Evolutionary conservation across 2,329 filamentous ascomycete genomes (phyloP).

Genomic region (Aureobasidium vineae): DNA sequence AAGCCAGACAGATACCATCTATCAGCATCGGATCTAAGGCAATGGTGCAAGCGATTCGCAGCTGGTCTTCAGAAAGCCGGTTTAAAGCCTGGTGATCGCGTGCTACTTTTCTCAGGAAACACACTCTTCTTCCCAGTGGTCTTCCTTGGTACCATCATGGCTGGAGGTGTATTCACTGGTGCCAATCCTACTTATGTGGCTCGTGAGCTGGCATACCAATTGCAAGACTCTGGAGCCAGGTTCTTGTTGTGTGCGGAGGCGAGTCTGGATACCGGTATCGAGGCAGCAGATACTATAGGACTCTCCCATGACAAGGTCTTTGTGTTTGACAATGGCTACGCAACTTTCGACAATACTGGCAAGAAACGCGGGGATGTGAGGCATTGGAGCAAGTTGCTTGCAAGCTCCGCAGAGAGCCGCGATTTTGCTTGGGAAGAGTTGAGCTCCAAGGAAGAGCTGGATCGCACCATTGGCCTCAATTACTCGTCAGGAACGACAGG

Average conservation of each 20-base stretch:
- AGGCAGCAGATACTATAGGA: constrained; percentile 61
- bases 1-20: constrained; percentile 66
- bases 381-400: constrained; percentile 65
- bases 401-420: constrained; percentile 51
- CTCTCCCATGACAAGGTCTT: constrained; percentile 60
- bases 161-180: constrained; percentile 74
- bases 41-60: constrained; percentile 70
- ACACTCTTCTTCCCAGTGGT: constrained; percentile 69
- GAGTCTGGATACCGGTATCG: constrained; percentile 61
- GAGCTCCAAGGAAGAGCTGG: constrained; percentile 48
- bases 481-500: constrained; percentile 80
- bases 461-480: constrained; percentile 67
- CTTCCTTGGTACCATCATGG: constrained; percentile 72
- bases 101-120: constrained; percentile 72
- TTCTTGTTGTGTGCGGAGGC: constrained; percentile 65
- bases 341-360: constrained; percentile 45
- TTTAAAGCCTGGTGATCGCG: constrained; percentile 64
- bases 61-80: constrained; percentile 63
- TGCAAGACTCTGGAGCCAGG: constrained; percentile 66
- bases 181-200: constrained; percentile 69
- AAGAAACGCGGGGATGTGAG: constrained; percentile 43
- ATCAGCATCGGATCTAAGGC: constrained; percentile 62
- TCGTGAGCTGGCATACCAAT: constrained; percentile 71
- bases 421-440: constrained; percentile 64
- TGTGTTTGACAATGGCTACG: constrained; percentile 58